phyloP scores from a whole-genome alignment of 1,139 yeast species.

The Chernovozyma aurita region DNA sequence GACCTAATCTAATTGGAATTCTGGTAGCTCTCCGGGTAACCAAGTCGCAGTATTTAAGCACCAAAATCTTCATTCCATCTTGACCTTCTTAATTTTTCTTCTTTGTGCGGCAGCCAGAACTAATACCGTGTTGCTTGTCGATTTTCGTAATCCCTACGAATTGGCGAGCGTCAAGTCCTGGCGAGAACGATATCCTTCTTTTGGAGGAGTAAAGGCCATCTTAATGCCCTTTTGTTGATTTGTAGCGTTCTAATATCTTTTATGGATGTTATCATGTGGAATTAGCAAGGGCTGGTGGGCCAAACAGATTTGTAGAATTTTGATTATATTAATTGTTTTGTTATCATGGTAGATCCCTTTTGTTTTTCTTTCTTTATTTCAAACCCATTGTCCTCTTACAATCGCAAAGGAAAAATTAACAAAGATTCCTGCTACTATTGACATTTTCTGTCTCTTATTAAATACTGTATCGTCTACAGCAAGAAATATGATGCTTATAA shows the following conservation, averaged over 20 bases:
- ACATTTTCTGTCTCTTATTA: constrained; percentile 55
- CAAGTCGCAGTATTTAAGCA: neutral
- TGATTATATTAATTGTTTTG: neutral
- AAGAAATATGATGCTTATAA: constrained; percentile 52
- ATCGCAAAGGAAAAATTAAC: constrained; percentile 57
- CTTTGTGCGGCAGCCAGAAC: constrained; percentile 56
- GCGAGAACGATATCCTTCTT: constrained; percentile 42
- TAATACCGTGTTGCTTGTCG: constrained; percentile 56
- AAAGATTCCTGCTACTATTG: constrained; percentile 57
- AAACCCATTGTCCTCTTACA: constrained; percentile 46
- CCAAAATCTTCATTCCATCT: neutral
- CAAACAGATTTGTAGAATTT: constrained; percentile 26
- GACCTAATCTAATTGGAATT: too few species aligned
- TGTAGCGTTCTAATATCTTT: constrained; percentile 14
- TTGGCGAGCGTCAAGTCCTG: constrained; percentile 56
- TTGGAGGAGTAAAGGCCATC: constrained; percentile 40
- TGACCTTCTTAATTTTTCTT: constrained; percentile 13
- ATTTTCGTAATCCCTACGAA: constrained; percentile 46
- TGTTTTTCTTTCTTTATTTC: too few species aligned
- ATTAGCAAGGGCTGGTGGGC: constrained; percentile 49
- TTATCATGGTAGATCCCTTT: too few species aligned
- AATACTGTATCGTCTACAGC: constrained; percentile 54
- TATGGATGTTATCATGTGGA: constrained; percentile 15
- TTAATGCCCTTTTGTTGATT: constrained; percentile 43
- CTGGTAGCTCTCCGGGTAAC: constrained; percentile 4